Conservation (phyloP, 1,139 yeast genomes). For the Diutina mesorugosa region DNA sequence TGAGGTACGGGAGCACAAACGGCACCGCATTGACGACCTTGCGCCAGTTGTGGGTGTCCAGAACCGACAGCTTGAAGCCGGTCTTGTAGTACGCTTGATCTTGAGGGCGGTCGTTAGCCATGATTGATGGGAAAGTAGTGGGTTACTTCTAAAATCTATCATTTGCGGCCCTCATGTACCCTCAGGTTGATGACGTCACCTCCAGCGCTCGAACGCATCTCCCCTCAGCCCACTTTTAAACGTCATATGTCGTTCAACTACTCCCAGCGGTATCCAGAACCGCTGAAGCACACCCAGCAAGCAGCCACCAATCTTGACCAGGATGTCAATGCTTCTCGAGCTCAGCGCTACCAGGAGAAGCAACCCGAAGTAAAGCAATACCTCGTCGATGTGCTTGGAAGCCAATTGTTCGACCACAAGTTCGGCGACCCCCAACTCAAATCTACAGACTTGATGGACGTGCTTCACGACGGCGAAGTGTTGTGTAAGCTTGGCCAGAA, state of each 20-base stretch:
- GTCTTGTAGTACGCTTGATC: slow-evolving; percentile 13
- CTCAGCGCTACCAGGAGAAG: slow-evolving; percentile 32
- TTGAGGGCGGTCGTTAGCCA: background rate
- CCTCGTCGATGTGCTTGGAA: slow-evolving; percentile 23
- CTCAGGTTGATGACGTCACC: background rate
- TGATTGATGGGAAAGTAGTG: background rate
- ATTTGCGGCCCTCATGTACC: too few relatives aligned
- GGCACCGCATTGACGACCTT: slow-evolving; percentile 17
- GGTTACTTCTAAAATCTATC: too few relatives aligned
- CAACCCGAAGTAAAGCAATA: slow-evolving; percentile 38
- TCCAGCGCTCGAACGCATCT: background rate
- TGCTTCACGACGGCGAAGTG: slow-evolving; percentile 52
- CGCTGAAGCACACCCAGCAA: slow-evolving; percentile 29
- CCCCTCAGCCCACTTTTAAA: background rate
- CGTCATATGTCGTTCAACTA: background rate
- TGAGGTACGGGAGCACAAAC: slow-evolving; percentile 16
- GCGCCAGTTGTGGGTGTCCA: slow-evolving; percentile 24
- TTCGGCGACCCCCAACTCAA: slow-evolving; percentile 10
- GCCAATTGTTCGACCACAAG: slow-evolving; percentile 9
- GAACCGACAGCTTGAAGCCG: slow-evolving; percentile 12
- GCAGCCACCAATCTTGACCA: slow-evolving; percentile 43
- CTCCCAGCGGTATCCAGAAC: background rate
- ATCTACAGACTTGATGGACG: slow-evolving; percentile 24
- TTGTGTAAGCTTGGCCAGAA: slow-evolving; percentile 38
- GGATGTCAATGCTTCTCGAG: slow-evolving; percentile 35